A percentile compares a stretch with the other conserved stretches of the same genome.
phyloP scores from a whole-genome alignment of 805 yeast species.

The Saccharomyces jurei region DNA sequence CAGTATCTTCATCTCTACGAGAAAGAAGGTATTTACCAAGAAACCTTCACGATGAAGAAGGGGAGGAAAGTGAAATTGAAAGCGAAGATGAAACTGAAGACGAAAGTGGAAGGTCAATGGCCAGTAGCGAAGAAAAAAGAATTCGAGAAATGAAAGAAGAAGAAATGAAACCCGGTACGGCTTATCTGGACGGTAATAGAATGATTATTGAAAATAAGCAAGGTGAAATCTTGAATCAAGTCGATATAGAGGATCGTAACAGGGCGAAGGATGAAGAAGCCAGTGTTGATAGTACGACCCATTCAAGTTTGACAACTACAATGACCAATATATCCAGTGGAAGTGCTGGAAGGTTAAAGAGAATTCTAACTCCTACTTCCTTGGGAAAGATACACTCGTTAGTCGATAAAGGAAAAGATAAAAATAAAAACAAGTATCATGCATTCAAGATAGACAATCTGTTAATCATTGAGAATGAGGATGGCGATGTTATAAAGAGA shows the following conservation, averaged over 20 bases:
- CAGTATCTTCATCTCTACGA: neutral
- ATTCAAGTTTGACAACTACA: conserved; percentile 6
- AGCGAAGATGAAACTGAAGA: neutral
- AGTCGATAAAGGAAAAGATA: conserved; percentile 9
- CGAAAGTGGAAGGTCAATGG: conserved; percentile 3
- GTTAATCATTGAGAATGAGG: conserved; percentile 78
- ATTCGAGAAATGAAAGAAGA: conserved; percentile 19
- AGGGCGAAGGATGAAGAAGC: conserved; percentile 21
- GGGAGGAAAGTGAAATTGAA: conserved; percentile 1
- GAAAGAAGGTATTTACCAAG: neutral
- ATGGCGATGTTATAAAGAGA: conserved; percentile 84
- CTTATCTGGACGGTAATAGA: conserved; percentile 61
- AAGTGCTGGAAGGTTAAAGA: conserved; percentile 28
- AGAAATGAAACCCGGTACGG: conserved; percentile 31
- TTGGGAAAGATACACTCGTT: conserved; percentile 15
- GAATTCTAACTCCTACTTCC: conserved; percentile 16
- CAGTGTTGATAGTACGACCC: conserved; percentile 3
- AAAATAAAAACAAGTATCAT: conserved; percentile 25
- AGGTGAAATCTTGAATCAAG: conserved; percentile 69
- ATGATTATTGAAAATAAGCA: conserved; percentile 72
- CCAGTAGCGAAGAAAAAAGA: conserved; percentile 13
- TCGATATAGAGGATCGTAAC: conserved; percentile 29
- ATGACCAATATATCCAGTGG: conserved; percentile 19
- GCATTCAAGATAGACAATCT: conserved; percentile 78
- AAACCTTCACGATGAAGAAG: neutral